A percentile compares a stretch with the other conserved stretches of the same genome.
phyloP scores from a whole-genome alignment of 148 eudicot species.

The Spergularia marina region DNA sequence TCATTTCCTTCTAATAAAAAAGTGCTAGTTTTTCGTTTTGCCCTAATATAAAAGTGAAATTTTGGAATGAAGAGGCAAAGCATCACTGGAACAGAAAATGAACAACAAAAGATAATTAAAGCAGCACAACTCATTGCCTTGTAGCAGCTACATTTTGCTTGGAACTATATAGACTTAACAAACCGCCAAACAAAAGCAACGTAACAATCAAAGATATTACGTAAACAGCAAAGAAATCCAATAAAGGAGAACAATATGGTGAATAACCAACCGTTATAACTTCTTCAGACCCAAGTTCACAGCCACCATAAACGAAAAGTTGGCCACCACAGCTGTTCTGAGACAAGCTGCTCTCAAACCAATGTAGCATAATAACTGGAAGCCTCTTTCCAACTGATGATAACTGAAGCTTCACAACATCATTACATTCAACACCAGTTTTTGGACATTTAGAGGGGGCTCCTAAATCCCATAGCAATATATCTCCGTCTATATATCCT shows the following conservation, averaged over 20 bases:
- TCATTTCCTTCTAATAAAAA: background rate
- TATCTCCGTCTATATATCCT: slow-evolving; percentile 77
- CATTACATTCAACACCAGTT: slow-evolving; percentile 33
- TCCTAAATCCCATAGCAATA: slow-evolving; percentile 62
- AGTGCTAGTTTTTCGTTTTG: background rate
- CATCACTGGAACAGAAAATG: background rate
- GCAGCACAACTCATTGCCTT: background rate
- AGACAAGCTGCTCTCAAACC: slow-evolving; percentile 50
- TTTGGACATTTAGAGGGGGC: slow-evolving; percentile 34
- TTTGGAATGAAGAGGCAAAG: background rate
- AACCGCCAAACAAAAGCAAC: background rate
- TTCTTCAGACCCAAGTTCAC: slow-evolving; percentile 79
- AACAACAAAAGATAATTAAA: background rate
- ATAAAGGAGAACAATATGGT: background rate
- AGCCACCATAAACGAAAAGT: slow-evolving; percentile 74
- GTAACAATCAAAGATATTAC: background rate
- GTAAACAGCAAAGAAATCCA: background rate
- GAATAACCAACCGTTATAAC: slow-evolving; percentile 59
- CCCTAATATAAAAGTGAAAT: background rate
- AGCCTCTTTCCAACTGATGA: slow-evolving; percentile 63
- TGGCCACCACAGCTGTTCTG: slow-evolving; percentile 49
- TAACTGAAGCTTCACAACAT: slow-evolving; percentile 65
- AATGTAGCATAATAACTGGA: slow-evolving; percentile 62
- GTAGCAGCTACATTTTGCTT: background rate
- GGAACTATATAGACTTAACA: background rate